A percentile compares a stretch with the other conserved stretches of the same genome.
Conservation (phyloP, 345 rosid species). For the Mercurialis annua region DNA sequence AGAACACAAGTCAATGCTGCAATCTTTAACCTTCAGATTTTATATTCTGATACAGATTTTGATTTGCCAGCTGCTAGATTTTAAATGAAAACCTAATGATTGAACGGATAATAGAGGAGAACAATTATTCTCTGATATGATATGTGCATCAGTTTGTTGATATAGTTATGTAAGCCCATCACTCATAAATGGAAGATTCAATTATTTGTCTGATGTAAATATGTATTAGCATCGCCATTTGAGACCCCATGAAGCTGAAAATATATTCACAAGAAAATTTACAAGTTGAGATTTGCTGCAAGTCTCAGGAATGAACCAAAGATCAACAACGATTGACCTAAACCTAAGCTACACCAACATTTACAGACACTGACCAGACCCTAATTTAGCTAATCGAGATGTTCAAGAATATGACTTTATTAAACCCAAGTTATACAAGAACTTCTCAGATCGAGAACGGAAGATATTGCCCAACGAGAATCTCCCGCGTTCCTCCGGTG, state of each 20-base stretch:
- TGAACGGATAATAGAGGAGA: neutral
- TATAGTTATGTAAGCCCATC: neutral
- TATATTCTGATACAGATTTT: too few relatives aligned
- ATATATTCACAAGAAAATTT: slow-evolving; percentile 29
- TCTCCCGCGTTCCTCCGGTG: slow-evolving; percentile 38
- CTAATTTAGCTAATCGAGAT: slow-evolving; percentile 17
- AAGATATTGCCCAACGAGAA: slow-evolving; percentile 70
- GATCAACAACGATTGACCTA: slow-evolving; percentile 32
- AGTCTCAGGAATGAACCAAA: slow-evolving; percentile 7
- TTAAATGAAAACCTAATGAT: too few relatives aligned
- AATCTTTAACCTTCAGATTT: too few relatives aligned
- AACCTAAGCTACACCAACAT: slow-evolving; percentile 20
- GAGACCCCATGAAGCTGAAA: neutral
- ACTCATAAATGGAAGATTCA: too few relatives aligned
- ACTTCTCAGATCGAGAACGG: slow-evolving; percentile 65
- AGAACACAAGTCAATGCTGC: too few relatives aligned
- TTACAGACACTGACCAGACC: slow-evolving; percentile 8
- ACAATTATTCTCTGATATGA: neutral
- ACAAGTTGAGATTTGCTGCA: slow-evolving; percentile 18
- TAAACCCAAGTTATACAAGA: slow-evolving; percentile 67
- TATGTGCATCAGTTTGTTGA: neutral
- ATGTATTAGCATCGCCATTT: slow-evolving; percentile 14
- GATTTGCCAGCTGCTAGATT: too few relatives aligned
- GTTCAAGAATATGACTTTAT: slow-evolving; percentile 52
- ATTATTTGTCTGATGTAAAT: neutral